These are phyloP conservation scores for Naganishia friedmannii DNA, from an alignment of 768 basidiomycete species.

Conservation along the genomic window DNA sequence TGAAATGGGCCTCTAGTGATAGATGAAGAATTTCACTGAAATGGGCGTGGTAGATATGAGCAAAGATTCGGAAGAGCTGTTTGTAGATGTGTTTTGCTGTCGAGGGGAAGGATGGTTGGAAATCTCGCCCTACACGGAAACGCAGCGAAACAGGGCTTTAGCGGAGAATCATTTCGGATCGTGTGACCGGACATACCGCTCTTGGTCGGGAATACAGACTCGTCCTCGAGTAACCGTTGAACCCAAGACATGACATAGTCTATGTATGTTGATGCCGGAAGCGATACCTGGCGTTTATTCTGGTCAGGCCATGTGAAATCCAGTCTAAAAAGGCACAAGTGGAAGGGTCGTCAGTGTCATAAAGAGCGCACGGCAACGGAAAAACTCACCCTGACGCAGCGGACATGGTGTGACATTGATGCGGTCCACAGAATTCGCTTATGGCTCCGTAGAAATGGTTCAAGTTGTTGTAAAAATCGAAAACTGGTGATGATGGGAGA, in stretches of 20 bases:
- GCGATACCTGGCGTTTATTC: constrained; percentile 77
- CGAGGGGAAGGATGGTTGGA: constrained; percentile 80
- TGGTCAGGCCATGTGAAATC: constrained; percentile 95
- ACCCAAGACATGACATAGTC: constrained; percentile 98
- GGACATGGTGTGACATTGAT: constrained; percentile 87
- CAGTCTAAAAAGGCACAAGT: constrained; percentile 57
- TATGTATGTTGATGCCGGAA: constrained; percentile 92
- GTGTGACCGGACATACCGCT: constrained; percentile 61
- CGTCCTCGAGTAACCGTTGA: constrained; percentile 90
- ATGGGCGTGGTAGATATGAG: constrained; percentile 94
- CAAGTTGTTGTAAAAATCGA: constrained; percentile 94
- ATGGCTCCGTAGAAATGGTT: constrained; percentile 95
- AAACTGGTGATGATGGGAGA: constrained; percentile 59
- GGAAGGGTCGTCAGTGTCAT: neutral
- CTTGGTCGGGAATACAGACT: constrained; percentile 90
- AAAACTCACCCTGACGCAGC: constrained; percentile 72
- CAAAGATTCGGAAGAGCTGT: constrained; percentile 92
- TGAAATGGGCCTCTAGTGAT: constrained; percentile 84
- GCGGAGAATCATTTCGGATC: neutral
- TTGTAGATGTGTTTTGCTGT: constrained; percentile 90
- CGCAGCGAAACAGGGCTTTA: neutral
- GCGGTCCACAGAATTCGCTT: constrained; percentile 85
- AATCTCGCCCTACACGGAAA: constrained; percentile 66
- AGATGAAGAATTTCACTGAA: constrained; percentile 82
- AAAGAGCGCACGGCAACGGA: neutral